Base-by-base conservation (phyloP, 2,329 filamentous ascomycete genomes). In the Alternaria sp. region DNA sequence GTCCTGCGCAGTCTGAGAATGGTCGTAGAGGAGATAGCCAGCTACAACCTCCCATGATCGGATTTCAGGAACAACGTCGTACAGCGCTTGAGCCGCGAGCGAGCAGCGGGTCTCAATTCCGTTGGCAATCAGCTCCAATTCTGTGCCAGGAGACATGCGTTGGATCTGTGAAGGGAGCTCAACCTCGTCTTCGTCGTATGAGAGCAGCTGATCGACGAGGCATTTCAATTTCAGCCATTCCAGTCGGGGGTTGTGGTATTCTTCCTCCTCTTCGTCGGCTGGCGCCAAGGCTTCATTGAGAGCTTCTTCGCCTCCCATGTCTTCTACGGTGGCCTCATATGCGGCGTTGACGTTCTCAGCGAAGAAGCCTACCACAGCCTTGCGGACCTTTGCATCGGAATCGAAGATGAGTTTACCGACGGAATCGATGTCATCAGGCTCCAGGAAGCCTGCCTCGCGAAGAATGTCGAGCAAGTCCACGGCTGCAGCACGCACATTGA, bases 161-260 rank as follows among this genome's bases (percentile, higher is more conserved):
- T 84, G 82, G 23, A 85, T 81, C 60, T 85, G 81, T 58, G 77
- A 82, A 4, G 83, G 82, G 32, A 89, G 82, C 28, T 88, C 86
- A 43, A 88, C 86, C 13, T 85, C 83, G 69, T 92, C 89, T 6
- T 86, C 84, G 75, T 97, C 93, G 74, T 97, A 98, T 10, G 88
- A 87, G 30, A 91, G 87, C 25, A 99, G 85, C 11, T 92, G 91
- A 78, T 97, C 93, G 3, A 91, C 92, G 13, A 99, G 85, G 69
- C 91, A 95, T 81, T 98, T 99, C 76, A 96, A 88, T 75, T 92
- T 93, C 72, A 98, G 88, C 96, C 96, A 99, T 66, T 91, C 90
- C 49, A 89, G 85, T 64, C 91, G 90, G 3, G 94, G 92, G 3
- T 89, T 88, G 57, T 92, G 89, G 65, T 89, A 92, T 68, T 94